Evolutionary conservation across 202 grass and related monocot species (phyloP), one percentile per base, ranked within the genome.

Genomic region (Setaria viridis): DNA sequence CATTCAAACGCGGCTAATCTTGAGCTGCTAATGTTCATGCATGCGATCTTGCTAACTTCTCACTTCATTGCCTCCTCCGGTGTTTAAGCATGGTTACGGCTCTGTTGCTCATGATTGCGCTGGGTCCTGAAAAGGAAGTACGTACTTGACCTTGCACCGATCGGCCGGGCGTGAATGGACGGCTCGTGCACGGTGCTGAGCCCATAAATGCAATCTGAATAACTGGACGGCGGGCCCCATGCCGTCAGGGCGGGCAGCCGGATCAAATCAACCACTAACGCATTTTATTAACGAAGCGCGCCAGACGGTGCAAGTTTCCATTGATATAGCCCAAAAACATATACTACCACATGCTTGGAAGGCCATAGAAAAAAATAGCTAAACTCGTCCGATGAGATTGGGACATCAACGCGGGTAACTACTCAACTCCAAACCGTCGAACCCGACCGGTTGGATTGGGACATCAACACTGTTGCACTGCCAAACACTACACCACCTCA

Each of bases 91-190:
- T 20, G 13, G 49, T 14, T 55, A 59, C 58, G 30, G 33, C 63
- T 39, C 32, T 1, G 11, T 12, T 49, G 8, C 16, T 20, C 42
- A 33, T 12, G 45, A 53, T 67, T 51, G 60, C 30, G 9, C 77
- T 3, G 29, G 77, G 45, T 51, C 60, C 1, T 15, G 62, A 50
- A 37, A 9, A 3, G 45, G 9, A 35, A 51, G 60, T 51, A 65
- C 62, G 78, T 39, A 10, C 46, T 54, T 39, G 60, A 53, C 46
- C 46, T 39, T 35, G 45, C 62, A 80, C 77, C 29, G 30, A 80
- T 37, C 32, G 20, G 39, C 39, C 5, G 39, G 29, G 48, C 42
- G 11, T 30, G 70, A 30, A 7, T 55, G 55, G 35, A 20, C 65
- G 65, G 34, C 33, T 39, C 15, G 9, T 41, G 33, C 2, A 77